phyloP scores from a whole-genome alignment of 495 filamentous ascomycete species.

The Parathielavia hyrcaniae region DNA sequence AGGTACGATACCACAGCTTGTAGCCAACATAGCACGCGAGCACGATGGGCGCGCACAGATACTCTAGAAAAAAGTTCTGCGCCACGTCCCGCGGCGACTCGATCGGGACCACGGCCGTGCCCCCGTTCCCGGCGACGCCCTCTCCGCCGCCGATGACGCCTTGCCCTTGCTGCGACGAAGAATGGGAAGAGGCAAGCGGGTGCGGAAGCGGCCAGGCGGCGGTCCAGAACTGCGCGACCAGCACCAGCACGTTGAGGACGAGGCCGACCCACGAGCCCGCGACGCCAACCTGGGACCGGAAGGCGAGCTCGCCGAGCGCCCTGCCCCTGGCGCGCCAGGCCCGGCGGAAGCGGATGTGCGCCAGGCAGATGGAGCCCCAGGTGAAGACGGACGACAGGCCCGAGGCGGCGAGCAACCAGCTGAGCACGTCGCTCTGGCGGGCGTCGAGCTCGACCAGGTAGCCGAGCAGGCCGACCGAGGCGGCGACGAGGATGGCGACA shows the following conservation, averaged over 20 bases:
- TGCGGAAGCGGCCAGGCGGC: constrained; percentile 64
- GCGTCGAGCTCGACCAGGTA: constrained; percentile 65
- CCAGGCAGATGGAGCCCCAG: constrained; percentile 82
- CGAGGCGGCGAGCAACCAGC: constrained; percentile 86
- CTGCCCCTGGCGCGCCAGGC: constrained; percentile 70
- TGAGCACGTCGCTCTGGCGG: constrained; percentile 59
- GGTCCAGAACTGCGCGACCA: constrained; percentile 91
- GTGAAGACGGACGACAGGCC: constrained; percentile 88
- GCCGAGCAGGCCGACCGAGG: constrained; percentile 64
- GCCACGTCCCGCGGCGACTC: constrained; percentile 3
- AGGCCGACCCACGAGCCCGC: constrained; percentile 81
- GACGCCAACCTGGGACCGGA: constrained; percentile 71
- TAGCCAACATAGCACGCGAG: constrained; percentile 67
- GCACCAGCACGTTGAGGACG: constrained; percentile 68
- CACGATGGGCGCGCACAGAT: constrained; percentile 80
- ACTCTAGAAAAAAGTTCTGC: constrained; percentile 68
- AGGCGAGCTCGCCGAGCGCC: constrained; percentile 68
- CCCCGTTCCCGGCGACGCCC: neutral
- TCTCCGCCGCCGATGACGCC: neutral
- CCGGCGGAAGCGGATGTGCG: constrained; percentile 85
- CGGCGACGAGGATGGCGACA: constrained; percentile 62
- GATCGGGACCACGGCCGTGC: neutral
- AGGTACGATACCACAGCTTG: constrained; percentile 70
- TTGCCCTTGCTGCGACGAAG: neutral
- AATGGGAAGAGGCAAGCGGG: constrained; percentile 32